A percentile compares a stretch with the other conserved stretches of the same genome.
These are phyloP conservation scores for Hamamelis virginiana DNA, from an alignment of 164 flowering plant species.

Conservation along the genomic window DNA sequence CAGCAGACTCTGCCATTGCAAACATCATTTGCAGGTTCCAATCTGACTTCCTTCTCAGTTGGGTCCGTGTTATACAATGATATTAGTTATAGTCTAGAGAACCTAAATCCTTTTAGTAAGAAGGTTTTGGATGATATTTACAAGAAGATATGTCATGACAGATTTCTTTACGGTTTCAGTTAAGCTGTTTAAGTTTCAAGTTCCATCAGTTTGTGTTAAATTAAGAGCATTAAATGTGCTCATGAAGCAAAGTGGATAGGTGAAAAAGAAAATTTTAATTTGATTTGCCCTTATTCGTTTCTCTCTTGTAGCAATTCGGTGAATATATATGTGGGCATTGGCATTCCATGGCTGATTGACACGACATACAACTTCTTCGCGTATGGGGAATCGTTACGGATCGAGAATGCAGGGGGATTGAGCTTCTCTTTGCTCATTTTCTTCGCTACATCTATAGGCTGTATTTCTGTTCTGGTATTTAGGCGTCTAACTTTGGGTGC, in stretches of 20 bases:
- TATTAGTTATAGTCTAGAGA: not conserved
- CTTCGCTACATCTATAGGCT: constrained; percentile 77
- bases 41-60: constrained; percentile 2
- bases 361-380: constrained; percentile 76
- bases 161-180: no score
- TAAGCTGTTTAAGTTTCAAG: no score
- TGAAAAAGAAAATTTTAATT: not conserved
- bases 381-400: constrained; percentile 56
- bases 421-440: constrained; percentile 85
- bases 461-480: constrained; percentile 71
- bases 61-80: not conserved
- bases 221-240: no score
- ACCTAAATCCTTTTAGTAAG: not conserved
- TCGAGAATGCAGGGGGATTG: constrained; percentile 69
- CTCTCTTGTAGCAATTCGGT: constrained; percentile 74
- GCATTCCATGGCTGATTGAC: constrained; percentile 89
- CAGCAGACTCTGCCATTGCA: constrained; percentile 97
- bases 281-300: not conserved
- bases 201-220: no score
- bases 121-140: no score
- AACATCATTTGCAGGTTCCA: constrained; percentile 95
- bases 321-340: constrained; percentile 89
- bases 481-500: constrained; percentile 78
- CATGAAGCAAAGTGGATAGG: no score
- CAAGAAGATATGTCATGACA: no score